A percentile compares a stretch with the other conserved stretches of the same genome.
Conservation (phyloP, 345 rosid genomes). For the Euphorbia tirucalli region DNA sequence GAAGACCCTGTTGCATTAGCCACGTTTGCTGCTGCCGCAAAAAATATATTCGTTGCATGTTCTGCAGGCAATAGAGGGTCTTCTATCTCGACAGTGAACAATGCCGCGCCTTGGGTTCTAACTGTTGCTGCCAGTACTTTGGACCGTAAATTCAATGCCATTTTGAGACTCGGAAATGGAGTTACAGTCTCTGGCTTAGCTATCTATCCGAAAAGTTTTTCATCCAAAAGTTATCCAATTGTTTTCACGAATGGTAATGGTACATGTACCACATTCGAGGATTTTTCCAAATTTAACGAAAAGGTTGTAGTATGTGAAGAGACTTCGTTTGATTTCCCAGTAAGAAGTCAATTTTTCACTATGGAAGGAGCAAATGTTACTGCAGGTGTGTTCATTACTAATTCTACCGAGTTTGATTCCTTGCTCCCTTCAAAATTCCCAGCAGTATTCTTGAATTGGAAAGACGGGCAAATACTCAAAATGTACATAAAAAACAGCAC, state of each 20-base stretch:
- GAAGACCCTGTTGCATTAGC: conserved; percentile 35
- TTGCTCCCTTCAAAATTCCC: conserved; percentile 29
- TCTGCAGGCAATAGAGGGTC: conserved; percentile 30
- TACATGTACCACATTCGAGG: conserved; percentile 23
- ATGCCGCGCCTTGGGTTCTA: conserved; percentile 39
- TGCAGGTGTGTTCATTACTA: conserved; percentile 46
- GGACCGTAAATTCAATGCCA: conserved; percentile 36
- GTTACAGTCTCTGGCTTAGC: conserved; percentile 21
- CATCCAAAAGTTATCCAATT: conserved; percentile 23
- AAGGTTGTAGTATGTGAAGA: conserved; percentile 50
- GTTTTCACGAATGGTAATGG: conserved; percentile 38
- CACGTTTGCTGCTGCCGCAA: conserved; percentile 34
- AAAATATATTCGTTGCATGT: conserved; percentile 23
- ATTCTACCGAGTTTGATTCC: conserved; percentile 15
- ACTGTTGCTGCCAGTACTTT: conserved; percentile 38
- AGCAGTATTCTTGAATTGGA: conserved; percentile 27
- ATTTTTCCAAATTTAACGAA: conserved; percentile 20
- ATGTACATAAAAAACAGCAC: conserved; percentile 34
- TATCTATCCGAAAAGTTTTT: conserved; percentile 21
- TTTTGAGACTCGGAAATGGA: conserved; percentile 30
- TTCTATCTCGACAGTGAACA: conserved; percentile 16
- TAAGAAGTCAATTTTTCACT: conserved; percentile 25
- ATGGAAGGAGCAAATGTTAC: conserved; percentile 19
- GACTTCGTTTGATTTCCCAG: conserved; percentile 4
- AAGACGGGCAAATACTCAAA: conserved; percentile 28